A percentile compares a stretch with the other conserved stretches of the same genome.
Conservation (phyloP, 768 basidiomycete genomes). For the Pleurotus sapidus region DNA sequence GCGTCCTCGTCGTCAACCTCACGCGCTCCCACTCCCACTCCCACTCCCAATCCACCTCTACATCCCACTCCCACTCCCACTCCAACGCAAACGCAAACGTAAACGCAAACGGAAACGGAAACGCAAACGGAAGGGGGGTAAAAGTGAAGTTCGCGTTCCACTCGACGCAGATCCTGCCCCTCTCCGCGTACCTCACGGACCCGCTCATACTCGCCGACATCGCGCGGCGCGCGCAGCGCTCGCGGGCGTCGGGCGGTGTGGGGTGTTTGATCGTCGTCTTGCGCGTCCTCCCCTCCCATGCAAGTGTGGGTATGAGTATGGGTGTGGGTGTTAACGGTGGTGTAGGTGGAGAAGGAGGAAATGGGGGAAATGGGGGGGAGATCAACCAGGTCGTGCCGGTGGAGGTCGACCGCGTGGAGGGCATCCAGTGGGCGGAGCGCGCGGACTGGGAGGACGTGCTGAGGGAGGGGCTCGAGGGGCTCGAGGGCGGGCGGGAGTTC, state of each 20-base stretch:
- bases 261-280: slow-evolving; percentile 74
- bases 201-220: slow-evolving; percentile 76
- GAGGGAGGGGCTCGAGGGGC: slow-evolving; percentile 23
- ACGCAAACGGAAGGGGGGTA: too few relatives aligned
- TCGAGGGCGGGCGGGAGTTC: too few relatives aligned
- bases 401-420: slow-evolving; percentile 76
- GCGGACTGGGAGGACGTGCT: slow-evolving; percentile 74
- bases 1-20: slow-evolving; percentile 72
- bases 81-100: not conserved
- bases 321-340: too few relatives aligned
- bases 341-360: too few relatives aligned
- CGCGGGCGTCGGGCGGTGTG: slow-evolving; percentile 71
- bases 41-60: slow-evolving; percentile 51
- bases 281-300: slow-evolving; percentile 59
- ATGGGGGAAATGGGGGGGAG: slow-evolving; percentile 28
- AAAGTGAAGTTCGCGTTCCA: slow-evolving; percentile 54
- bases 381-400: slow-evolving; percentile 85
- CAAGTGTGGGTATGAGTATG: too few relatives aligned
- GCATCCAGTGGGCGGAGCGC: slow-evolving; percentile 73
- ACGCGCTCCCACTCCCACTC: slow-evolving; percentile 48
- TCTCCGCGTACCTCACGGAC: slow-evolving; percentile 66
- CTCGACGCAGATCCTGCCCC: slow-evolving; percentile 68
- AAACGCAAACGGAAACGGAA: slow-evolving; percentile 20
- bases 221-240: slow-evolving; percentile 76
- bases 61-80: too few relatives aligned